Base-by-base conservation (phyloP, 345 rosid species). In the Eucalyptus dawsonii region DNA sequence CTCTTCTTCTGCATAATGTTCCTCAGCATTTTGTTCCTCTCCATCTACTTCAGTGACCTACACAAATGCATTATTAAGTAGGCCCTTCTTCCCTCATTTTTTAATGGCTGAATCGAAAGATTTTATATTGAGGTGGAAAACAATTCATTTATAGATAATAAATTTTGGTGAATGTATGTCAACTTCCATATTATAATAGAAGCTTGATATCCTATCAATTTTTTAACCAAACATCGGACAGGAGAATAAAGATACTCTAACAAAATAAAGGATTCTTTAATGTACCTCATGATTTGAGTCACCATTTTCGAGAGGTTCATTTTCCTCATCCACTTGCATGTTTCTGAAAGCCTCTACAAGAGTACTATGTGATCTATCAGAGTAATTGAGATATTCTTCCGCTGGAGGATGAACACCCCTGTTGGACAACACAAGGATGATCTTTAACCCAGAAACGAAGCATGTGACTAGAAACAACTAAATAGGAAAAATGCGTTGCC, bases 261-360 rank as follows among this genome's bases (percentile, higher is more conserved):
- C 42, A 31, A 76, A 37, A 76, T 37, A 76, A 76, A 76, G 45
- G 83, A 76, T 76, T 76, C 45, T 37, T 21, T 21, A 40, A 89
- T 88, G 91, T 92, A 96, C 99, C 99, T 97, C 96, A 49, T 94
- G 97, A 72, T 92, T 93, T 14, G 94, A 90, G 49, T 95, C 98
- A 86, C 99, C 99, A 96, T 98, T 98, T 91, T 96, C 99, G 88
- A 95, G 94, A 88, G 93, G 92, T 90, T 95, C 97, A 89, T 95
- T 95, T 88, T 95, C 98, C 92, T 96, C 99, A 58, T 96, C 99
- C 69, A 95, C 92, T 88, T 96, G 97, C 97, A 97, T 91, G 94
- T 92, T 96, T 93, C 97, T 94, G 91, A 98, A 98, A 90, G 97
- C 96, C 90, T 98, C 98, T 90, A 98, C 96, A 62, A 98, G 98